Base-by-base conservation (phyloP, 2,329 filamentous ascomycete genomes). In the Ascochyta pisi region DNA sequence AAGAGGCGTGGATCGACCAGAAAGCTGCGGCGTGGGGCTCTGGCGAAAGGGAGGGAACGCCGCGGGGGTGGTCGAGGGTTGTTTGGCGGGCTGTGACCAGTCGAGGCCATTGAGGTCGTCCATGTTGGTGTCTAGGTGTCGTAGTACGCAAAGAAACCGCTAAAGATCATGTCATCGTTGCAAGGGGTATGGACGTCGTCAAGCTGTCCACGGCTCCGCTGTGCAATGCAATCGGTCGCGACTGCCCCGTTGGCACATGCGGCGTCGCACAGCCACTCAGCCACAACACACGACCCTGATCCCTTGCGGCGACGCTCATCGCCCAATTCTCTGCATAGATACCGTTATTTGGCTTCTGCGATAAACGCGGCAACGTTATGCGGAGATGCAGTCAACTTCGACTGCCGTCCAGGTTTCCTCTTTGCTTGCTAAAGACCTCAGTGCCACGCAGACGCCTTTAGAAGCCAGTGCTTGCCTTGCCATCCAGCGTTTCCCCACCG, bases 71-170 rank as follows among this genome's bases (percentile, higher is more conserved):
- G 54, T 73, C 48, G 66, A 42, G 26, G 66, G 58, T 46, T 68
- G 64, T 61, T 68, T 69, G 61, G 60, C 63, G 35, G 68, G 64
- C 41, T 73, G 66, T 29, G 69, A 74, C 80, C 80, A 83, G 71
- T 82, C 79, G 50, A 82, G 76, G 61, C 79, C 76, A 46, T 79
- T 67, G 16, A 83, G 69, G 60, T 83, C 81, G 64, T 83, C 78
- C 81, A 83, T 83, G 37, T 51, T 65, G 40, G 51, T 54, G 8
- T 59, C 37, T 35, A 47, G 42, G 23, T 38, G 27, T 39, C 16
- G 43, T 35, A 38, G 9, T 50, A 54, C 16, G 49, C 48, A 60
- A 45, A 34, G 35, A 47, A 39, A 45, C 50, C 42, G 57, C 35
- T 23, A 37, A 47, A 52, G 33, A 50, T 67, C 58, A 68, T 67